Conservation (phyloP, 2,329 filamentous ascomycete species). For the Ampelomyces quisqualis region DNA sequence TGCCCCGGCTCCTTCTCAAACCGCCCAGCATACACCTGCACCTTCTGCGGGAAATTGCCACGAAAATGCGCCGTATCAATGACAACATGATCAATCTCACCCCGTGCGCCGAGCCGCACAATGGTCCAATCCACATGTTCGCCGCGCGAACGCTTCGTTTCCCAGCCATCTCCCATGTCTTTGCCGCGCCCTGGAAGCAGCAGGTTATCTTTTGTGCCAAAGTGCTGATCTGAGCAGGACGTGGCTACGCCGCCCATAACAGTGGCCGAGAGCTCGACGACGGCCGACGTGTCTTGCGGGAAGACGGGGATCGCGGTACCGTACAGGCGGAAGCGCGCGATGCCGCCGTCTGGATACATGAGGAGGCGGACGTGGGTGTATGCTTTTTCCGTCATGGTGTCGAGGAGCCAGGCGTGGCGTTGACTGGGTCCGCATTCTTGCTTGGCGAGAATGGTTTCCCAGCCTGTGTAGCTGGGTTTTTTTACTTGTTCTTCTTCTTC, state of each 20-base stretch:
- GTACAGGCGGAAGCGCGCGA: slow-evolving; percentile 76
- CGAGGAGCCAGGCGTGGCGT: slow-evolving; percentile 71
- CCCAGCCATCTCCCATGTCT: slow-evolving; percentile 89
- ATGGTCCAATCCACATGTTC: slow-evolving; percentile 82
- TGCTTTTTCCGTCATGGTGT: slow-evolving; percentile 57
- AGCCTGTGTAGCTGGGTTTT: slow-evolving; percentile 48
- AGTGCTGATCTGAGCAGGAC: slow-evolving; percentile 79
- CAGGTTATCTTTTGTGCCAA: slow-evolving; percentile 77
- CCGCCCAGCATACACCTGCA: slow-evolving; percentile 63
- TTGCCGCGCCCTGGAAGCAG: slow-evolving; percentile 75
- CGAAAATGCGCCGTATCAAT: slow-evolving; percentile 82
- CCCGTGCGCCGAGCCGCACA: slow-evolving; percentile 68
- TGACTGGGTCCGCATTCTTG: slow-evolving; percentile 73
- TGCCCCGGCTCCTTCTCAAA: slow-evolving; percentile 59
- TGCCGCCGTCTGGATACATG: slow-evolving; percentile 85
- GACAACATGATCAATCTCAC: slow-evolving; percentile 64
- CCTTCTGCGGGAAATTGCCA: slow-evolving; percentile 79
- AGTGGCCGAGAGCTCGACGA: slow-evolving; percentile 75
- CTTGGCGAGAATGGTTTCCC: slow-evolving; percentile 70
- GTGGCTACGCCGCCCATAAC: slow-evolving; percentile 77
- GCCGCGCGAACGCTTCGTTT: slow-evolving; percentile 72
- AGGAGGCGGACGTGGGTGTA: slow-evolving; percentile 79
- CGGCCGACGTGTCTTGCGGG: slow-evolving; percentile 62
- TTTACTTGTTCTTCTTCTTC: slow-evolving; percentile 63
- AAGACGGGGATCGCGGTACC: slow-evolving; percentile 76